phyloP scores from a whole-genome alignment of 768 basidiomycete species.

The Psilocybe sp. region DNA sequence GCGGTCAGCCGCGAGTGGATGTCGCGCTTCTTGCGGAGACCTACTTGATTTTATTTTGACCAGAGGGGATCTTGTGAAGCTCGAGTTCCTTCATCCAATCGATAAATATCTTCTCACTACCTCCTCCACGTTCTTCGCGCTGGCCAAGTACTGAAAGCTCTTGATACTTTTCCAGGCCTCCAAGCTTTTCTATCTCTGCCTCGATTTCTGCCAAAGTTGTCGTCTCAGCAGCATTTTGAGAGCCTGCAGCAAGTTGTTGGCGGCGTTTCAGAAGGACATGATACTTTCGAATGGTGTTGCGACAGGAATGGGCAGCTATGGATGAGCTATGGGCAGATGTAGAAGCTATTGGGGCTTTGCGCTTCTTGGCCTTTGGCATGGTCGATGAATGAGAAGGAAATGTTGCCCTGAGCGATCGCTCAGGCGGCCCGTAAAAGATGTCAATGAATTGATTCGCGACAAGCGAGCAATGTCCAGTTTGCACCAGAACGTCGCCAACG shows the following conservation, averaged over 20 bases:
- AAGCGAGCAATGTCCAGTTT: no score
- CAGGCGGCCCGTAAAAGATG: background rate
- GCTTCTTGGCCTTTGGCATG: conserved; percentile 37
- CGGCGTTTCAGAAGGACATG: conserved; percentile 77
- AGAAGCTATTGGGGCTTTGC: conserved; percentile 28
- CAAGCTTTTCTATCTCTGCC: conserved; percentile 61
- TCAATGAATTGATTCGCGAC: no score
- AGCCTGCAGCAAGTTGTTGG: conserved; percentile 42
- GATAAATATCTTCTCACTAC: conserved; percentile 79
- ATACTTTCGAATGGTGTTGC: conserved; percentile 74
- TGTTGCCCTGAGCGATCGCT: background rate
- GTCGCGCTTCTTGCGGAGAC: conserved; percentile 9
- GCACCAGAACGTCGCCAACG: no score
- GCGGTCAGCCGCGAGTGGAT: background rate
- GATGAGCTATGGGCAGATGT: conserved; percentile 27
- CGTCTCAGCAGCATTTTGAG: conserved; percentile 17
- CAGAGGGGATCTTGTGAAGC: conserved; percentile 23
- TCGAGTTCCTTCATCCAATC: conserved; percentile 66
- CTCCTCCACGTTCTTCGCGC: conserved; percentile 78
- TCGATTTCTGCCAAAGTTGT: conserved; percentile 51
- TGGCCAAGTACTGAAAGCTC: conserved; percentile 82
- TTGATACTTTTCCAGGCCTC: conserved; percentile 81
- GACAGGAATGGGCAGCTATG: conserved; percentile 57
- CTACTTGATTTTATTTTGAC: conserved; percentile 34
- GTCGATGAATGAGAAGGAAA: background rate